Conservation (phyloP, 1,284 basidiomycete species). For the Boletus smithii region DNA sequence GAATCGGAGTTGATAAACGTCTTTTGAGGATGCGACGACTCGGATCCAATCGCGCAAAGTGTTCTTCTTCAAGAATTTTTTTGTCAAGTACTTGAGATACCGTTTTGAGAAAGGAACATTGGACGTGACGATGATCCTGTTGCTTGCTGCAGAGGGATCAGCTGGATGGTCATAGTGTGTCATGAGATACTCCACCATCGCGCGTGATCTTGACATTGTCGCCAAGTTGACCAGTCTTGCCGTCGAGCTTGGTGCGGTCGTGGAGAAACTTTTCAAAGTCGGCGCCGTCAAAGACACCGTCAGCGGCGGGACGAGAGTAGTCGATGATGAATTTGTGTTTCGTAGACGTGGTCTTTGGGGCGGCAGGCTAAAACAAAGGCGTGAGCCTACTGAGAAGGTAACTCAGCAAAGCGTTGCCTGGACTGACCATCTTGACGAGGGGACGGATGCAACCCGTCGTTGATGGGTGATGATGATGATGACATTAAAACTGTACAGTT, state of each 20-base stretch:
- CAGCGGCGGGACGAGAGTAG: conserved; percentile 89
- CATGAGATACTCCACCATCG: conserved; percentile 57
- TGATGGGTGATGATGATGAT: conserved; percentile 5
- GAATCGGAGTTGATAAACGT: conserved; percentile 88
- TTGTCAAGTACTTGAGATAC: conserved; percentile 91
- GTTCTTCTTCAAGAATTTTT: conserved; percentile 95
- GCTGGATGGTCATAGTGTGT: not conserved
- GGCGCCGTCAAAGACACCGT: conserved; percentile 89
- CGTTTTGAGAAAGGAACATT: conserved; percentile 88
- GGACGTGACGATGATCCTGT: conserved; percentile 77
- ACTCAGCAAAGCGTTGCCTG: conserved; percentile 82
- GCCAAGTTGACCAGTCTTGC: conserved; percentile 82
- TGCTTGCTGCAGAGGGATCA: conserved; percentile 47
- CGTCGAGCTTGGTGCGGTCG: conserved; percentile 88
- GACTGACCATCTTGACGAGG: conserved; percentile 65
- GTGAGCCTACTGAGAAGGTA: conserved; percentile 89
- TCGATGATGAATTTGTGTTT: conserved; percentile 95
- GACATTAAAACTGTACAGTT: conserved; percentile 42
- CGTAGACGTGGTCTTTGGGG: conserved; percentile 62
- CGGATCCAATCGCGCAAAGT: conserved; percentile 83
- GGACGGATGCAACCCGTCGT: not conserved
- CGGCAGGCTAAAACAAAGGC: conserved; percentile 53
- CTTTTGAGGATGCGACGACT: conserved; percentile 86
- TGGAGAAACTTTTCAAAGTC: conserved; percentile 93
- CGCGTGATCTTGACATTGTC: conserved; percentile 80